Conservation (phyloP, 805 yeast genomes). For the Saccharomyces kudriavzevii region DNA sequence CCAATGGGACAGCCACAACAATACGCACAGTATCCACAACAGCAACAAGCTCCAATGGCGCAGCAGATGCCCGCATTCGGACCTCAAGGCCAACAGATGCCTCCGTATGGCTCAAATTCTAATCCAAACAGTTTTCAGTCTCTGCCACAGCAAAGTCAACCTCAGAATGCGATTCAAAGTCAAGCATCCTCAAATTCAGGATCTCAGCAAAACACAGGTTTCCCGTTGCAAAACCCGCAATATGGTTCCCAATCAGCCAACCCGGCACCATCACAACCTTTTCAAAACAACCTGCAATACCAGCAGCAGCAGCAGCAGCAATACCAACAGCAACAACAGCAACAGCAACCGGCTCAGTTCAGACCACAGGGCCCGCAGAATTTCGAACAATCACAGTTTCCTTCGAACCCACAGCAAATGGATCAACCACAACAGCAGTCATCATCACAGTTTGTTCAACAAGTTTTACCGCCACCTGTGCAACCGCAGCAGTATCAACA, state of each 20-base stretch:
- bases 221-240: background rate
- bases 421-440: slow-evolving; percentile 4
- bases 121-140: slow-evolving; percentile 6
- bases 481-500: slow-evolving; percentile 8
- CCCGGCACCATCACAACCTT: slow-evolving; percentile 3
- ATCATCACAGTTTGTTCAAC: slow-evolving; percentile 3
- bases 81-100: slow-evolving; percentile 1
- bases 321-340: background rate
- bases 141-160: slow-evolving; percentile 10
- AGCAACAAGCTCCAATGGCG: background rate
- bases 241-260: background rate
- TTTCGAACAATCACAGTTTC: slow-evolving; percentile 2
- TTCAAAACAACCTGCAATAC: slow-evolving; percentile 5
- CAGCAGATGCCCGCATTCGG: background rate
- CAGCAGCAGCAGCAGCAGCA: slow-evolving; percentile 7
- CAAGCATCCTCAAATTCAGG: background rate
- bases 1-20: background rate
- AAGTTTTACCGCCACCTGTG: background rate
- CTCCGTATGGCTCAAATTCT: slow-evolving; percentile 8
- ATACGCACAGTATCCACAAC: background rate
- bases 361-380: background rate
- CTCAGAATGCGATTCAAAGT: slow-evolving; percentile 1
- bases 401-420: slow-evolving; percentile 7
- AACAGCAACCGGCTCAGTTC: background rate
- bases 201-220: background rate